A percentile compares a stretch with the other conserved stretches of the same genome.
These are phyloP conservation scores for Hirsutella thompsonii DNA, from an alignment of 2,329 filamentous ascomycete species.

Conservation along the genomic window DNA sequence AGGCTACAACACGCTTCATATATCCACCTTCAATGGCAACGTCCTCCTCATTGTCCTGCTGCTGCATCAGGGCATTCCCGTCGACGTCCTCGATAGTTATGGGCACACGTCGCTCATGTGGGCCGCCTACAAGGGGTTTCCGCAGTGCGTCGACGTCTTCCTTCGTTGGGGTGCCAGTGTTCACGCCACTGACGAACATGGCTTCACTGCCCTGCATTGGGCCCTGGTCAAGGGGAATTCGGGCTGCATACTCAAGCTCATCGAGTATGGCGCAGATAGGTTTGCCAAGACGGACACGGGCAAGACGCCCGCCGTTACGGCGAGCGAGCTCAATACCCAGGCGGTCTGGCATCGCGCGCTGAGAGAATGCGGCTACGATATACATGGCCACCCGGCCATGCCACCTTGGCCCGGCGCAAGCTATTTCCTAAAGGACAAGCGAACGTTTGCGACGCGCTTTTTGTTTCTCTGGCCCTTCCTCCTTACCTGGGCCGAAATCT, in stretches of 20 bases:
- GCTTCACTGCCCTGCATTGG: slow-evolving; percentile 93
- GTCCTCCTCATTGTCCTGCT: slow-evolving; percentile 79
- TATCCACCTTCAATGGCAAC: slow-evolving; percentile 94
- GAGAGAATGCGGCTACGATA: slow-evolving; percentile 70
- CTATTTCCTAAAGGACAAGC: slow-evolving; percentile 63
- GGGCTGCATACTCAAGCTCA: slow-evolving; percentile 79
- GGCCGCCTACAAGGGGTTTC: slow-evolving; percentile 96
- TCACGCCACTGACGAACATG: slow-evolving; percentile 78
- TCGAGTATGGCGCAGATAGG: slow-evolving; percentile 90
- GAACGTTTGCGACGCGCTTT: slow-evolving; percentile 68
- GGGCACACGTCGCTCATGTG: slow-evolving; percentile 96
- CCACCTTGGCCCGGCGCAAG: slow-evolving; percentile 62
- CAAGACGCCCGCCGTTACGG: slow-evolving; percentile 79
- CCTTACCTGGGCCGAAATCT: slow-evolving; percentile 58
- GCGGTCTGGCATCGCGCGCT: slow-evolving; percentile 74
- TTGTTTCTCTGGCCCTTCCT: slow-evolving; percentile 83
- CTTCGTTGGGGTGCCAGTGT: slow-evolving; percentile 92
- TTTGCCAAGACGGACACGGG: slow-evolving; percentile 82
- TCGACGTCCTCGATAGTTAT: slow-evolving; percentile 79
- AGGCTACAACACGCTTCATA: slow-evolving; percentile 95
- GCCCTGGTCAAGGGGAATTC: slow-evolving; percentile 86
- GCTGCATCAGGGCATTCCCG: slow-evolving; percentile 87
- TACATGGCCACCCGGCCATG: slow-evolving; percentile 58
- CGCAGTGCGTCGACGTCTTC: slow-evolving; percentile 82
- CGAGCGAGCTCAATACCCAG: slow-evolving; percentile 78